A percentile compares a stretch with the other conserved stretches of the same genome.
Evolutionary conservation across 2,329 filamentous ascomycete genomes (phyloP).

Genomic region (Pezicula carpinea): DNA sequence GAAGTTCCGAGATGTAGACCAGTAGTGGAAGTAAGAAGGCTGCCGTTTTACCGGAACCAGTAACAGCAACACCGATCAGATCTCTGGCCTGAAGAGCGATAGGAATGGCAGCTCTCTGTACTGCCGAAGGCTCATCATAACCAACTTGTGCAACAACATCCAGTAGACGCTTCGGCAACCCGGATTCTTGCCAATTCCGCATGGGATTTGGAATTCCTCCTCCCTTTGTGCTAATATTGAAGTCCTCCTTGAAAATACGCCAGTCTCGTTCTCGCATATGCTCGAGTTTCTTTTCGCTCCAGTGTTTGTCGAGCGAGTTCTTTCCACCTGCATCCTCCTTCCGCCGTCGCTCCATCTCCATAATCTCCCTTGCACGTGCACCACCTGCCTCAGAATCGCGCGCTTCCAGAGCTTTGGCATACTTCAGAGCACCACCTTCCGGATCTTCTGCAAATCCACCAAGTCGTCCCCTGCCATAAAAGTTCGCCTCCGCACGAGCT

Average conservation of each 20-base stretch:
- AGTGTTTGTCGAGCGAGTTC: slow-evolving; percentile 83
- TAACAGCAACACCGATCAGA: slow-evolving; percentile 96
- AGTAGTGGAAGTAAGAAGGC: slow-evolving; percentile 89
- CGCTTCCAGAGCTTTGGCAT: slow-evolving; percentile 66
- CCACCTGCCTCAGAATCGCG: slow-evolving; percentile 72
- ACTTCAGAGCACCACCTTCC: slow-evolving; percentile 50
- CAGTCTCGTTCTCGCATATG: slow-evolving; percentile 98
- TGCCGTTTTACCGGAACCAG: slow-evolving; percentile 97
- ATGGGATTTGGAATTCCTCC: slow-evolving; percentile 91
- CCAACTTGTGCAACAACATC: slow-evolving; percentile 80
- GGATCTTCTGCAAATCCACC: slow-evolving; percentile 60
- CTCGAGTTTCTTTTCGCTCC: slow-evolving; percentile 86
- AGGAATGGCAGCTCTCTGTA: slow-evolving; percentile 91
- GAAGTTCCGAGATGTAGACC: slow-evolving; percentile 89
- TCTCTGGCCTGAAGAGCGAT: slow-evolving; percentile 90
- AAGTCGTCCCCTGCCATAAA: slow-evolving; percentile 64
- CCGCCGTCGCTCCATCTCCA: slow-evolving; percentile 79
- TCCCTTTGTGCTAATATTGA: slow-evolving; percentile 92
- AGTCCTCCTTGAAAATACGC: slow-evolving; percentile 99
- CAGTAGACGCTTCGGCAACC: slow-evolving; percentile 70
- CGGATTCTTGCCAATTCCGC: slow-evolving; percentile 87
- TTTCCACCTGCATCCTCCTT: slow-evolving; percentile 67
- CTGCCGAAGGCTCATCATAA: slow-evolving; percentile 85
- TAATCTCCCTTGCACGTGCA: slow-evolving; percentile 70
- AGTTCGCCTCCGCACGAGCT: slow-evolving; percentile 58